Percentiles rank a stretch among this genome's conserved stretches.
Evolutionary conservation across 2,329 filamentous ascomycete species (phyloP).

Genomic region (Verticillium zaregamsianum): DNA sequence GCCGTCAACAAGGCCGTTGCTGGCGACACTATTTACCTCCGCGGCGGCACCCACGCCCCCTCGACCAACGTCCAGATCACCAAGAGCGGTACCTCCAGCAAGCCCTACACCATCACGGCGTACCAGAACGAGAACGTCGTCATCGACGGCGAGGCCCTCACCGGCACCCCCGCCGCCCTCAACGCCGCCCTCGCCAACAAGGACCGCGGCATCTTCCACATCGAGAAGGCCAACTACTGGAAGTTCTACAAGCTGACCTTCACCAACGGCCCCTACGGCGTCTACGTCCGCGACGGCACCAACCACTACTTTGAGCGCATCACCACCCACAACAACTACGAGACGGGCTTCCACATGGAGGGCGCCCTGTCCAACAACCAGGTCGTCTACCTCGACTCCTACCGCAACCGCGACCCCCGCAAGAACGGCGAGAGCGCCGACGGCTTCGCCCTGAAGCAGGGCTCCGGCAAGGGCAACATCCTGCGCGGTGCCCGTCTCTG

Average conservation of each 20-base stretch:
- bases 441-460: slow-evolving; percentile 43
- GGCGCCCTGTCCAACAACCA: slow-evolving; percentile 29
- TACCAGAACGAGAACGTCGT: slow-evolving; percentile 39
- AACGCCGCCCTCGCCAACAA: slow-evolving; percentile 31
- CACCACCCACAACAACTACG: slow-evolving; percentile 31
- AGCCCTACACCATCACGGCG: slow-evolving; percentile 35
- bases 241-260: slow-evolving; percentile 35
- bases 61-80: slow-evolving; percentile 43
- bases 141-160: slow-evolving; percentile 37
- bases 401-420: slow-evolving; percentile 39
- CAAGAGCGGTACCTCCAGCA: slow-evolving; percentile 33
- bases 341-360: slow-evolving; percentile 32
- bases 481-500: slow-evolving; percentile 40
- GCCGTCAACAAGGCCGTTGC: slow-evolving; percentile 40
- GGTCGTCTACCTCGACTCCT: slow-evolving; percentile 38
- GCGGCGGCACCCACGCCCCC: slow-evolving; percentile 32
- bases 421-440: slow-evolving; percentile 49
- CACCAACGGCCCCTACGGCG: slow-evolving; percentile 32
- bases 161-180: slow-evolving; percentile 35
- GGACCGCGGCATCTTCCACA: slow-evolving; percentile 42
- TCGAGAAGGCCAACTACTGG: slow-evolving; percentile 39
- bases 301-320: slow-evolving; percentile 32
- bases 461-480: slow-evolving; percentile 39
- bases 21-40: slow-evolving; percentile 34
- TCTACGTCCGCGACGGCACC: slow-evolving; percentile 28